A percentile compares a stretch with the other conserved stretches of the same genome.
Conservation (phyloP, 352 stramenopile species). For the Pythium phragmitis region DNA sequence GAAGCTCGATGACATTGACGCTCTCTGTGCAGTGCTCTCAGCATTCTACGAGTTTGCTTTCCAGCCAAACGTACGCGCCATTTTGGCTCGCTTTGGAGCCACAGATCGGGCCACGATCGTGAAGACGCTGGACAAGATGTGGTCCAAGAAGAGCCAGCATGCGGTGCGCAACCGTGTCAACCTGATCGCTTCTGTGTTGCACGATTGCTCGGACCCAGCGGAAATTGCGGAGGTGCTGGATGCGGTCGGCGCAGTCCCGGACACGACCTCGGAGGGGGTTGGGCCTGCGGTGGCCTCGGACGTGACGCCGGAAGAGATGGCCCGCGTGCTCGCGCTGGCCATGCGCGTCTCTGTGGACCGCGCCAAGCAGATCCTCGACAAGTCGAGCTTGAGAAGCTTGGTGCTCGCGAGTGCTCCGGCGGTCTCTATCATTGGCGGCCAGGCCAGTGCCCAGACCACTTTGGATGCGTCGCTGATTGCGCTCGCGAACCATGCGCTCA, state of each 20-base stretch:
- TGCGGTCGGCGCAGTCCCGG: neutral
- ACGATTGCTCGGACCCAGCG: neutral
- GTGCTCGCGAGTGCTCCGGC: too few species aligned
- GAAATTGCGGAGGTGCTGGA: neutral
- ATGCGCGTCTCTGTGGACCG: neutral
- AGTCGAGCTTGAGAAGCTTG: too few species aligned
- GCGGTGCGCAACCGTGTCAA: neutral
- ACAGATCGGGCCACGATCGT: neutral
- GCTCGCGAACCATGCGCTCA: too few species aligned
- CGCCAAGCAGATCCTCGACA: neutral
- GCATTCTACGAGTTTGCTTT: neutral
- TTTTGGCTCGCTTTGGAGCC: neutral
- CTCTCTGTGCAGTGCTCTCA: neutral
- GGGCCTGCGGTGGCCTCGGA: neutral
- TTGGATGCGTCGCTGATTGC: too few species aligned
- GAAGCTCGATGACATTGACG: neutral
- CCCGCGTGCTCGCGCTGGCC: neutral
- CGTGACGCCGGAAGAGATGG: neutral
- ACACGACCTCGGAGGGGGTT: neutral
- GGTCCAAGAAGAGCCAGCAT: neutral
- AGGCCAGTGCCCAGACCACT: too few species aligned
- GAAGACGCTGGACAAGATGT: neutral
- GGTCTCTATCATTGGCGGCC: too few species aligned
- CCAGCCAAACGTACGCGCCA: neutral
- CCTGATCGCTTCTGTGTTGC: neutral